Conservation (phyloP, 1,284 basidiomycete species). For the Ustilago curta region DNA sequence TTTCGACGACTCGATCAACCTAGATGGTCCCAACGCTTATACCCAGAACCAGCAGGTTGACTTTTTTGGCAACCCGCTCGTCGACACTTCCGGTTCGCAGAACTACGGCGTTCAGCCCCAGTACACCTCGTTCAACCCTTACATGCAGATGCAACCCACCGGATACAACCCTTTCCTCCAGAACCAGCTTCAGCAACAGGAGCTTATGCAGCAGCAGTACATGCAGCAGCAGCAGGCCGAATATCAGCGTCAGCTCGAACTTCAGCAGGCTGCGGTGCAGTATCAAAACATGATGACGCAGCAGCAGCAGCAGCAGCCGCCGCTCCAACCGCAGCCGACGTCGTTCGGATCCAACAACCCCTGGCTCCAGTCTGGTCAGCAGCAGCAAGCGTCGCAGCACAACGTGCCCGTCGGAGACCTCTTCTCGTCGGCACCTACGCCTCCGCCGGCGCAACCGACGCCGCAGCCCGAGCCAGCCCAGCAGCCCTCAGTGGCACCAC, state of each 20-base stretch:
- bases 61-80: conserved; percentile 63
- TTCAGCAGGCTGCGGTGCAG: conserved; percentile 70
- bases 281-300: conserved; percentile 71
- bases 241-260: conserved; percentile 69
- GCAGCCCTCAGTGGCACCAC: conserved; percentile 24
- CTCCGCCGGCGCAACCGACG: conserved; percentile 31
- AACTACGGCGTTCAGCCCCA: conserved; percentile 72
- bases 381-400: conserved; percentile 52
- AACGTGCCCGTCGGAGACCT: conserved; percentile 62
- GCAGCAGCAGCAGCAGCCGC: conserved; percentile 61
- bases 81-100: conserved; percentile 48
- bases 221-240: conserved; percentile 64
- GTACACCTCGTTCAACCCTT: conserved; percentile 73
- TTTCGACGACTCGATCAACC: conserved; percentile 77
- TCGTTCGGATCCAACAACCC: conserved; percentile 91
- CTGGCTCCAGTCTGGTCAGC: conserved; percentile 69
- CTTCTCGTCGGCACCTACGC: conserved; percentile 49
- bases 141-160: conserved; percentile 71
- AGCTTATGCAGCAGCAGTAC: conserved; percentile 75
- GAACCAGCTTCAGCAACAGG: conserved; percentile 76
- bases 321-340: conserved; percentile 73
- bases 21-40: conserved; percentile 62
- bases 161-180: conserved; percentile 65
- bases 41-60: conserved; percentile 63
- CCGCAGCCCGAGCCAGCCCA: conserved; percentile 20